Evolutionary conservation across 192 early-diverging fungal genomes (phyloP), one percentile per base, ranked within the genome.

Genomic region (Rhizophagus prolifer): DNA sequence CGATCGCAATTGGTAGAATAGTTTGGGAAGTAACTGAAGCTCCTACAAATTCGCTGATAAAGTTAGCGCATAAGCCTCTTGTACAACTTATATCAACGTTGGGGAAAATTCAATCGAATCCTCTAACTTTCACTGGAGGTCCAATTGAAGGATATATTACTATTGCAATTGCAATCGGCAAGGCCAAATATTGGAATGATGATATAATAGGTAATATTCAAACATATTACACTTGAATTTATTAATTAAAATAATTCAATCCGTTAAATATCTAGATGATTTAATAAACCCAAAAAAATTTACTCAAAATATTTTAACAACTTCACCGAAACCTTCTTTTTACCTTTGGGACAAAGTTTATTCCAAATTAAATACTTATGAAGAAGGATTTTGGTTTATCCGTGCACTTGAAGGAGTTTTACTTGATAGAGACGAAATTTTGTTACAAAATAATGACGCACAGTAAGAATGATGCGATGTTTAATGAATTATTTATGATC

Each of bases 341-440:
- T 83, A 94, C 13, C 80, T 96, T 54, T 92, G 91, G 88, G 94
- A 96, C 70, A 94, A 93, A 80, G 90, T 91, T 38, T 96, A 91
- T 74, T 87, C 86, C 67, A 94, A 94, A 79, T 85, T 92, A 46
- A 80, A 88, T 4, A 80, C 77, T 19, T 78, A 85, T 4, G 83
- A 86, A 21, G 94, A 95, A 78, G 87, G 88, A 41, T 81, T 80
- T 10, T 93, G 95, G 90, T 81, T 92, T 38, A 84, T 89, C 44
- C 91, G 92, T 69, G 80, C 91, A 34, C 80, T 90, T 30, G 82
- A 86, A 74, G 83, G 87, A 46, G 19, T 83, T 46, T 21, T 87
- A 34, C 69, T 85, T 38, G 72, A 87, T 72, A 72, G 78, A 16
- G 64, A 77, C 30, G 41, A 78, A 34, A 77, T 65, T 9, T 80